These are phyloP conservation scores for Microthlaspi erraticum DNA, from an alignment of 345 rosid species.

Conservation along the genomic window DNA sequence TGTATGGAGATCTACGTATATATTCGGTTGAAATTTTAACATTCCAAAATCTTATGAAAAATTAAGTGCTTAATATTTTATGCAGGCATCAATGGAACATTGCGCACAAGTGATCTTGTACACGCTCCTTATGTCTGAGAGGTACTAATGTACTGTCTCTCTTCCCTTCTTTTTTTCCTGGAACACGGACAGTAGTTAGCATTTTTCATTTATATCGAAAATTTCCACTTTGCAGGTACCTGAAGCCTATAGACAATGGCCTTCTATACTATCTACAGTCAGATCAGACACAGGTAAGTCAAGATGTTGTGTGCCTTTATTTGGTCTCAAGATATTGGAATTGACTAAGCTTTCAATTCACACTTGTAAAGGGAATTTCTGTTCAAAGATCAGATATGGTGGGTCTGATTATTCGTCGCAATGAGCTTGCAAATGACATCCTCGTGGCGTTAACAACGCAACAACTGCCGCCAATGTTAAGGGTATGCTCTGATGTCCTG, in stretches of 20 bases:
- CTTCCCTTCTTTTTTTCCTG: conserved; percentile 21
- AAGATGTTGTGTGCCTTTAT: conserved; percentile 29
- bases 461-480: conserved; percentile 85
- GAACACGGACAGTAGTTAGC: conserved; percentile 3
- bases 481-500: conserved; percentile 53
- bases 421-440: conserved; percentile 88
- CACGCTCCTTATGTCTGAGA: conserved; percentile 97
- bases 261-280: conserved; percentile 87
- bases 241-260: conserved; percentile 77
- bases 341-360: conserved; percentile 30
- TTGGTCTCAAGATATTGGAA: conserved; percentile 12
- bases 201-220: conserved; percentile 7
- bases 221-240: conserved; percentile 59
- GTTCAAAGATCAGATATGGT: conserved; percentile 87
- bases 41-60: conserved; percentile 26
- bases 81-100: conserved; percentile 92
- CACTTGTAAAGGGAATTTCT: conserved; percentile 65
- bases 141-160: conserved; percentile 50
- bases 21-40: conserved; percentile 32
- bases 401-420: conserved; percentile 93
- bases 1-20: conserved; percentile 38
- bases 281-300: conserved; percentile 79
- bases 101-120: conserved; percentile 95
- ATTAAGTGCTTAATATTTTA: conserved; percentile 20
- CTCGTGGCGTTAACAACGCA: conserved; percentile 73